Evolutionary conservation across 2,329 filamentous ascomycete genomes (phyloP).

Genomic region (Aspergillus costaricaensis): DNA sequence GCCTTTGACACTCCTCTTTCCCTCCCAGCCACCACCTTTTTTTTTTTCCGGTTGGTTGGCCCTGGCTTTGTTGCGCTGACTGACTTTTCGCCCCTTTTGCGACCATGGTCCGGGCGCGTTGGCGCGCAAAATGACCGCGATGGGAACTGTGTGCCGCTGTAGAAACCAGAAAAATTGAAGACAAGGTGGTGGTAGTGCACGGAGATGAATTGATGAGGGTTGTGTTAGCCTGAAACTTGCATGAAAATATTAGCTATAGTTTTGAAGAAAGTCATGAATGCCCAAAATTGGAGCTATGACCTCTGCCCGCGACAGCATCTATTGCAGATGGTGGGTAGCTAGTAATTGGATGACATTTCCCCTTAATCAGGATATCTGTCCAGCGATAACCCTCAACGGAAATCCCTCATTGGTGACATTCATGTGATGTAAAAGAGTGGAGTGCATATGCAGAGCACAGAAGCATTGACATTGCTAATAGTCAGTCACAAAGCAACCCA

Average conservation of each 20-base stretch:
- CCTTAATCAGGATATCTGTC: background rate
- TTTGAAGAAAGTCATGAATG: background rate
- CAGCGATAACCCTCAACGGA: background rate
- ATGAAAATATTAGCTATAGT: background rate
- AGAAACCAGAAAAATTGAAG: background rate
- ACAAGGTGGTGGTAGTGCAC: background rate
- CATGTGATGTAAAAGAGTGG: background rate
- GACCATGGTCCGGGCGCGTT: background rate
- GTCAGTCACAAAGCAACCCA: background rate
- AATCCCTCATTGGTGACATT: background rate
- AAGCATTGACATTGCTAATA: background rate
- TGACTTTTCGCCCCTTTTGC: background rate
- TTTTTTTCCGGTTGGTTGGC: background rate
- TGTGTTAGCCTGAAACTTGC: background rate
- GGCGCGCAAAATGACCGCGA: background rate
- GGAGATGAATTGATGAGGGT: background rate
- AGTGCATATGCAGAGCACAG: background rate
- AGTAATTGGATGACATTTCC: background rate
- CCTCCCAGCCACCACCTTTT: background rate
- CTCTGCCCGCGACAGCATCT: background rate
- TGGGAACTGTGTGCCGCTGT: background rate
- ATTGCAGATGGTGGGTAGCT: background rate
- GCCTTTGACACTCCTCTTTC: background rate
- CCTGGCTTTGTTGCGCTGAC: background rate
- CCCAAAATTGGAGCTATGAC: constrained; percentile 1